Evolutionary conservation across 176 grass and related monocot genomes (phyloP).

Genomic region (Zizania latifolia): DNA sequence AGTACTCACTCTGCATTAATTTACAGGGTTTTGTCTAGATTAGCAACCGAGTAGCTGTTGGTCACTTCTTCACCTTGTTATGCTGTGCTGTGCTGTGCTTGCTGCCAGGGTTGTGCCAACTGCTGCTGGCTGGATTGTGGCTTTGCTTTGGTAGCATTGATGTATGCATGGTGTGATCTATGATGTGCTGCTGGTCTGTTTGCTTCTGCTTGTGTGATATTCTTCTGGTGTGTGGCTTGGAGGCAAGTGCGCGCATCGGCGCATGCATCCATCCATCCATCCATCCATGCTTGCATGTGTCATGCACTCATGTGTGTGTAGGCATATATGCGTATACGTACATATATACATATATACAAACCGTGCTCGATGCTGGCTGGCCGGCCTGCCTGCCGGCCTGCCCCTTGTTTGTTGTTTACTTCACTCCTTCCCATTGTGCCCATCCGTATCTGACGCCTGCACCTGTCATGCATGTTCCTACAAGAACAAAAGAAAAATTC

Average conservation of each 20-base stretch:
- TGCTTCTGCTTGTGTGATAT: slow-evolving; percentile 35
- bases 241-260: neutral
- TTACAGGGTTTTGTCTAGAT: neutral
- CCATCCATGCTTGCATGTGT: too few relatives aligned
- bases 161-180: neutral
- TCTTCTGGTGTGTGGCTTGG: slow-evolving; percentile 42
- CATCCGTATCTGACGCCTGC: slow-evolving; percentile 44
- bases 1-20: too few relatives aligned
- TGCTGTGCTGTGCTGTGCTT: too few relatives aligned
- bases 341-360: neutral
- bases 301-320: neutral
- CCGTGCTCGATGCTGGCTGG: neutral
- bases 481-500: slow-evolving; percentile 28
- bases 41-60: neutral
- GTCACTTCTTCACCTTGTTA: too few relatives aligned
- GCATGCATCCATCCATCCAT: neutral
- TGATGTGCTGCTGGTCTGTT: neutral
- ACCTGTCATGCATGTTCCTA: slow-evolving; percentile 29
- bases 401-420: neutral
- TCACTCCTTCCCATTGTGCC: neutral
- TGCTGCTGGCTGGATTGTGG: slow-evolving; percentile 1
- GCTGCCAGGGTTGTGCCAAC: too few relatives aligned
- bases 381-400: slow-evolving; percentile 3
- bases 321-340: too few relatives aligned
- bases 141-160: neutral